Evolutionary conservation across 2,329 filamentous ascomycete species (phyloP).

Genomic region (Colletotrichum liaoningense): DNA sequence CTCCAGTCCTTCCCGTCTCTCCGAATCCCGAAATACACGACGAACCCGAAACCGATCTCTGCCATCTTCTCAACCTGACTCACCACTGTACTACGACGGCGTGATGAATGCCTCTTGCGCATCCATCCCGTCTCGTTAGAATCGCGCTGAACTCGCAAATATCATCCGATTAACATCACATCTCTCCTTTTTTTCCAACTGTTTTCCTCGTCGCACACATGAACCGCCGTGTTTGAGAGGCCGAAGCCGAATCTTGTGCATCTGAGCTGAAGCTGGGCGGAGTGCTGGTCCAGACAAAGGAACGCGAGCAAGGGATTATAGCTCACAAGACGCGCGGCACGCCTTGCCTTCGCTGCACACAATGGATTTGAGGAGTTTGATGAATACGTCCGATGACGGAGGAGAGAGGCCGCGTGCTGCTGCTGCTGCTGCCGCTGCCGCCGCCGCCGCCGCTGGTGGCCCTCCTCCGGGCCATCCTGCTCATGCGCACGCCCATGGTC

Average conservation of each 20-base stretch:
- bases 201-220: slow-evolving; percentile 26
- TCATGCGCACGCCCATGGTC: not conserved
- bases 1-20: slow-evolving; percentile 6
- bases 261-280: slow-evolving; percentile 28
- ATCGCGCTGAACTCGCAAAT: not conserved
- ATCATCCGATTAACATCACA: not conserved
- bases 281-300: slow-evolving; percentile 21
- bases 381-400: slow-evolving; percentile 64
- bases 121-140: slow-evolving; percentile 5
- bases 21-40: slow-evolving; percentile 15
- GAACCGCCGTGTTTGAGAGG: slow-evolving; percentile 20
- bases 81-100: slow-evolving; percentile 21
- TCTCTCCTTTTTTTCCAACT: not conserved
- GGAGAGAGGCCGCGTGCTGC: slow-evolving; percentile 52
- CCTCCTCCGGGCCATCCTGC: slow-evolving; percentile 15
- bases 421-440: slow-evolving; percentile 33
- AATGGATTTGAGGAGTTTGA: slow-evolving; percentile 66
- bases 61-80: not conserved
- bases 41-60: slow-evolving; percentile 9
- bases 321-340: not conserved
- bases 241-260: slow-evolving; percentile 33
- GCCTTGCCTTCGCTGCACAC: slow-evolving; percentile 29
- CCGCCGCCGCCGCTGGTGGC: not conserved
- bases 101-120: slow-evolving; percentile 25
- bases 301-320: slow-evolving; percentile 8